Base-by-base conservation (phyloP, 441 rosid species). In the Mallotus japonicus region DNA sequence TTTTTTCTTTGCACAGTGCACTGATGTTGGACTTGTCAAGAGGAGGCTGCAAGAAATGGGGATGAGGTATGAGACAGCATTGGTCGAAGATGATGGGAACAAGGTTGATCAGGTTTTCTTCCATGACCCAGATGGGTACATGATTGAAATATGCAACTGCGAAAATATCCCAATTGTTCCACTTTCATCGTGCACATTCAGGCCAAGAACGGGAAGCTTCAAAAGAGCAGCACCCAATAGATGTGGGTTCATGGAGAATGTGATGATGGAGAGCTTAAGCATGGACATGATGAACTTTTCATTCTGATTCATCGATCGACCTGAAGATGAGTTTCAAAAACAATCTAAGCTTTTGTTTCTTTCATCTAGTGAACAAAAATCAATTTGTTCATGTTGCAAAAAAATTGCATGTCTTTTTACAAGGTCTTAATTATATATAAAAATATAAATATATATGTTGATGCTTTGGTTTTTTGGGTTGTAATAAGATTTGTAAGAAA, bases 201-300 rank as follows among this genome's bases (percentile, higher is more conserved):
- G 74, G 70, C 83, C 83, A 4, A 53, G 70, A 67, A 59, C 53
- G 37, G 71, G 68, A 13, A 79, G 81, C 58, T 78, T 86, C 84
- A 74, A 73, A 62, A 83, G 76, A 47, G 72, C 79, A 51, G 69
- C 82, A 6, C 69, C 78, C 37, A 61, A n/a, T 20, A 78, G 50
- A 0, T 86, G 92, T 64, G 87, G 90, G 24, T 84, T 87, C 78
- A 80, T 87, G 88, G 92, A 88, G 82, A 87, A 50, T 44, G 77
- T 75, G 28, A 87, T 88, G 92, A 87, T 88, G 92, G 92, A 88
- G 83, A 85, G 81, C 82, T 83, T 88, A 65, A 87, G 90, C 86
- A 79, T 83, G 90, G 92, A 88, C 49, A 88, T 87, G 83, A 51
- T 88, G 76, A 82, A 85, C 78, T 75, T 88, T n/a, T 84, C 89